Base-by-base conservation (phyloP, 1,284 basidiomycete genomes). In the Vanrija pseudolonga region DNA sequence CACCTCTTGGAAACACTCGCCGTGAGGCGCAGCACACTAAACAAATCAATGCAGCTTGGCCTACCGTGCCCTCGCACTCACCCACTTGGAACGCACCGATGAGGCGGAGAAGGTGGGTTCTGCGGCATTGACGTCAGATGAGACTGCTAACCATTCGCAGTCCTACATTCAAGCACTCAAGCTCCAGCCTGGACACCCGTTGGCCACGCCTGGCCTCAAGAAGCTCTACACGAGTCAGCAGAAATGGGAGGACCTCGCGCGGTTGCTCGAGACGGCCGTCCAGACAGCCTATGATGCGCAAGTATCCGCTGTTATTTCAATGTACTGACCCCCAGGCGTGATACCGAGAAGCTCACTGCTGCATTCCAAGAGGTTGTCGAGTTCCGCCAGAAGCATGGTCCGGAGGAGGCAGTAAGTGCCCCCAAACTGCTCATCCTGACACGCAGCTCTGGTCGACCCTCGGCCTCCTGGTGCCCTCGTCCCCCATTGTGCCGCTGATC, bases 81-180 rank as follows among this genome's bases (percentile, higher is more conserved):
- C 88, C 7, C 89, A 93, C 67, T 77, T 92, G 3, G 83, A 83
- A 23, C 81, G 88, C 50, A 71, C 78, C 23, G 83, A 85, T 28
- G 79, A 85, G 68, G 88, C 90, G 76, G 90, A 94, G 79, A 84
- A 88, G 83, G 89, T 92, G 81, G 47, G 84, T 77, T 60, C 45
- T 61, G 47, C 18, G 17, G 6, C 17, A 41, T 24, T 38, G 43
- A 24, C 19, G 38, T 19, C 7, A 40, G 32, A 15, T 4, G 32
- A 12, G 7, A 11, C 22, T 7, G 24, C 43, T 51, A 28, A 47
- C 22, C 26, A 11, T 51, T 47, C n/a, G 23, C 60, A 93, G 90
- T 81, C 82, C 24, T 94, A 91, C 69, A 80, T 80, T 32, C 86
- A 82, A 60, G 91, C 90, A 2, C 86, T 84, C 46, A 76, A 79